Base-by-base conservation (phyloP, 1,284 basidiomycete genomes). In the Gomphus sp. region DNA sequence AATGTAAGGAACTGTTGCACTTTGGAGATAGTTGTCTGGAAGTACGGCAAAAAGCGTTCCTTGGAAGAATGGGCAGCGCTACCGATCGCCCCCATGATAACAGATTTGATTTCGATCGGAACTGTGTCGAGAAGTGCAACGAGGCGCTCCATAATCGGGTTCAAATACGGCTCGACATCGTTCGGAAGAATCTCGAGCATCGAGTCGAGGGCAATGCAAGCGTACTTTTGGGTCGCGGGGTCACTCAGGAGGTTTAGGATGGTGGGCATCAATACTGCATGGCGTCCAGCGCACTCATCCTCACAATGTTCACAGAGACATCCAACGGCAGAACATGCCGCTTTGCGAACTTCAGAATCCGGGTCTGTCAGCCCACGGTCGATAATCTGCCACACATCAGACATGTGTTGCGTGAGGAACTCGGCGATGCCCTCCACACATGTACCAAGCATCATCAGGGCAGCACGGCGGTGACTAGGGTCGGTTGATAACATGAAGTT, bases 251-350 rank as follows among this genome's bases (percentile, higher is more conserved):
- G 82, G 70, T 82, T 82, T 84, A 96, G 92, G 67, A 97, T 89
- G 52, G 87, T 85, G 48, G 97, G 97, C 60, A 99, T 81, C 55
- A 99, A 84, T 59, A 86, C 79, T 10, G 79, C 78, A 74, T 99
- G 97, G 69, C 89, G 89, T 45, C 85, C 77, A 28, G 87, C 85
- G 69, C 93, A 96, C 67, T 97, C 93, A 52, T 98, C 96, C 65
- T 96, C 93, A 33, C 99, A 80, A 91, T 94, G 98, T 74, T 99
- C 97, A 71, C 96, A 98, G 57, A 99, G 76, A 74, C 96, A 99
- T 69, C 93, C 93, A 61, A 99, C 87, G 47, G 94, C 91, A 62
- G 96, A 85, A 71, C 96, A 98, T 16, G 93, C 89, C 4, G 96
- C 96, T 71, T 96, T 97, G 68, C 96, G 83, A 53, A 99, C 97